Evolutionary conservation across 73 alveolate species (phyloP).

Genomic region (Symbiodinium natans): DNA sequence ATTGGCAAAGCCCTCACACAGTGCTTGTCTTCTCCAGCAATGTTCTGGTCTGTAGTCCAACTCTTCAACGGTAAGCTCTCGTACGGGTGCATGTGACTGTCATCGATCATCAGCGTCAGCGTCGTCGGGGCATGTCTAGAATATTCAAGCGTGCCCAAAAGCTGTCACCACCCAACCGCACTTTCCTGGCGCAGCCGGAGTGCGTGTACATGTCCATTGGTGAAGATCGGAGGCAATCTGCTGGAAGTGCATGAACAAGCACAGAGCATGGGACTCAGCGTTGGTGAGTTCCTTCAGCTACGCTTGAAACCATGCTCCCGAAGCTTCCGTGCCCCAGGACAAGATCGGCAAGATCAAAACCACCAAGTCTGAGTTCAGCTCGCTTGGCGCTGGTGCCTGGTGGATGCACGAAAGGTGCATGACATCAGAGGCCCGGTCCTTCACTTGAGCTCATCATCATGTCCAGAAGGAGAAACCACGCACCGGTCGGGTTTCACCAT

Average conservation of each 20-base stretch:
- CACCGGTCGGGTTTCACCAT: background rate
- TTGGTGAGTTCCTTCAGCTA: background rate
- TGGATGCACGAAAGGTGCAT: conserved; percentile 92
- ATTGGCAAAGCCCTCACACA: too few species aligned
- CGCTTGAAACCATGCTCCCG: too few species aligned
- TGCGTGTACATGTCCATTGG: background rate
- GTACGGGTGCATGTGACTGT: too few species aligned
- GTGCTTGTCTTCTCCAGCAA: too few species aligned
- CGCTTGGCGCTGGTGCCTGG: conserved; percentile 92
- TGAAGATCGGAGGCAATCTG: conserved; percentile 35
- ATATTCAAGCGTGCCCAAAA: too few species aligned
- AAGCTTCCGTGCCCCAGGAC: conserved; percentile 51
- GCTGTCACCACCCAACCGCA: too few species aligned
- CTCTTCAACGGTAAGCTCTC: too few species aligned
- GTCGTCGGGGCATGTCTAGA: too few species aligned
- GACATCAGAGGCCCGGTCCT: conserved; percentile 56
- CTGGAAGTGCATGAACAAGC: conserved; percentile 94
- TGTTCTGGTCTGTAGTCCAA: too few species aligned
- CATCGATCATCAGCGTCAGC: too few species aligned
- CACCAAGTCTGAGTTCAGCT: conserved; percentile 60
- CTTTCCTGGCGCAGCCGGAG: too few species aligned
- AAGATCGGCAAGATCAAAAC: conserved; percentile 91
- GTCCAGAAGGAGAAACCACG: background rate
- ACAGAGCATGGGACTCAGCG: conserved; percentile 9
- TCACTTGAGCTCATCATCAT: background rate